phyloP scores from a whole-genome alignment of 768 basidiomycete genomes.

The Boletus sp. region DNA sequence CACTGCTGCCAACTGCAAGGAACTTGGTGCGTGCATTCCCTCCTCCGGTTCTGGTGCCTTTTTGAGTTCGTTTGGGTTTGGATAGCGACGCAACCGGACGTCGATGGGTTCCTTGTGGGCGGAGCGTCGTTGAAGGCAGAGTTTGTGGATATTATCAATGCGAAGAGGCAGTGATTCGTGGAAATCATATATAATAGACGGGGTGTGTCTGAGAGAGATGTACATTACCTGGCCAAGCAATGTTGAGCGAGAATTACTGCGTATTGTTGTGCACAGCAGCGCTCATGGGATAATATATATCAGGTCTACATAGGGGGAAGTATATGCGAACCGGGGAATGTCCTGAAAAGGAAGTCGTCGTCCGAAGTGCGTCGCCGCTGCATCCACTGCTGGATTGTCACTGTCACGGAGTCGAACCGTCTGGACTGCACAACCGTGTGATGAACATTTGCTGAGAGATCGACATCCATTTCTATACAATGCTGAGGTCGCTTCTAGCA shows the following conservation, averaged over 20 bases:
- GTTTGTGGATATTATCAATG: slow-evolving; percentile 89
- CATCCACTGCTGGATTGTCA: too few species aligned
- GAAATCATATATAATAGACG: background rate
- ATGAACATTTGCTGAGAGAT: slow-evolving; percentile 1
- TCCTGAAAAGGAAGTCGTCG: too few species aligned
- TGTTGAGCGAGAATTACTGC: too few species aligned
- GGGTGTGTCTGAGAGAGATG: too few species aligned
- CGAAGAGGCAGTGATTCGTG: slow-evolving; percentile 35
- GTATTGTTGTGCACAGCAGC: too few species aligned
- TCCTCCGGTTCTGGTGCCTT: background rate
- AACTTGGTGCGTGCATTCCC: slow-evolving; percentile 64
- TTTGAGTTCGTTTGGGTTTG: background rate
- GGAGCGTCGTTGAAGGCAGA: slow-evolving; percentile 98
- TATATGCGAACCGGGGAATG: too few species aligned
- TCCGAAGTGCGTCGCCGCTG: too few species aligned
- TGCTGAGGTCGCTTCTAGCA: slow-evolving; percentile 60
- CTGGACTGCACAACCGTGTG: too few species aligned
- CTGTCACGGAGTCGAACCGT: too few species aligned
- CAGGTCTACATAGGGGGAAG: too few species aligned
- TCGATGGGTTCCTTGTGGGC: slow-evolving; percentile 98
- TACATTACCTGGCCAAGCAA: too few species aligned
- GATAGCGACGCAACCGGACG: slow-evolving; percentile 71
- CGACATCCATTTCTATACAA: slow-evolving; percentile 21
- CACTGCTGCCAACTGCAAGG: slow-evolving; percentile 80
- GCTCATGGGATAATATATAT: too few species aligned